Base-by-base conservation (phyloP, 169 alveolate genomes). In the Cryptosporidium xiaoi region DNA sequence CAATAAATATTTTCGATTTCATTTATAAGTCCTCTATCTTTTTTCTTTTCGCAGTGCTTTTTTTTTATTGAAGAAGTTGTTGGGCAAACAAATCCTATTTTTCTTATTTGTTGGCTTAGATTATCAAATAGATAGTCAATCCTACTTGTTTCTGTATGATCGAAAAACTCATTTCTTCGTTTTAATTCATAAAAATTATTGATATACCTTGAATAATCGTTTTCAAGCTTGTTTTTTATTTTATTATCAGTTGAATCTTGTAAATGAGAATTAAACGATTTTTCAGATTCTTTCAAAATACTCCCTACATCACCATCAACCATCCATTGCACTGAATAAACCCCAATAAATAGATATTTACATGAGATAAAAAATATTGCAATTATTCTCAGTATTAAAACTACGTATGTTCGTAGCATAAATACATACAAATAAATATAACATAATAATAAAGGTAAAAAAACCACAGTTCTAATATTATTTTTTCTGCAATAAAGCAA, bases 71-170 rank as follows among this genome's bases (percentile, higher is more conserved):
- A 51, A 3, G 62, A 56, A 1, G 44, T 8, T 27, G 71, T 60
- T 44, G 87, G 87, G 27, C 87, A 77, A 20, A 31, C 46, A 77
- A 62, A 77, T 3, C 69, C 87, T 2, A 77, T 60, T 36, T 34
- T 50, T 40, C 71, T 77, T 3, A 77, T 31, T 60, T 77, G 87
- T 18, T 77, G 71, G 20, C 66, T 46, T 15, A 77, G 40, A 2
- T 36, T 13, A 62, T 77, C 87, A 44, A 58, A 77, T 50, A 77
- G 13, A 24, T 44, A 20, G n/a, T 62, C 48, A 31, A 77, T 40
- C 44, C 64, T 34, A 46, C 44, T 40, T 12, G 34, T 60, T 44
- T 77, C 51, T 8, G 48, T n/a, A 2, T 62, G 33, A 16, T 62
- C 48, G 20, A 29, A 15, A 29, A 48, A 33, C 5, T 56, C 46